phyloP scores from a whole-genome alignment of 2,329 filamentous ascomycete species.

The Pseudogymnoascus sp. region DNA sequence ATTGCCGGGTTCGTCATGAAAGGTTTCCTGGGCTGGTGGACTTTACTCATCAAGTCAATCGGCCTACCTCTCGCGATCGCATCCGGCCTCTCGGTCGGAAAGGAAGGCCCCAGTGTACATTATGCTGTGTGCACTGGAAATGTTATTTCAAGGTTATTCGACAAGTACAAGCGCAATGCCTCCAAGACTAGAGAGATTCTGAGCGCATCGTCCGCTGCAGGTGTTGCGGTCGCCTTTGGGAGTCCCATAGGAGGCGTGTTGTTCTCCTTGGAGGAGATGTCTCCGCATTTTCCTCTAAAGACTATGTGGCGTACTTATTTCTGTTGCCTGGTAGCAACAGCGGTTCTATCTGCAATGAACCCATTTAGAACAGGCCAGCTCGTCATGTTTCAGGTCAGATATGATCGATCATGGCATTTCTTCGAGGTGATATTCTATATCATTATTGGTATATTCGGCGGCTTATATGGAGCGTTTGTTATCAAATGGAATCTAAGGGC shows the following conservation, averaged over 20 bases:
- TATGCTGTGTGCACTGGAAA: conserved; percentile 97
- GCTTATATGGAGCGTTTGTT: conserved; percentile 89
- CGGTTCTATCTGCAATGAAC: conserved; percentile 90
- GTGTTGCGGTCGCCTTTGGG: conserved; percentile 92
- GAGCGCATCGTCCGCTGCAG: conserved; percentile 87
- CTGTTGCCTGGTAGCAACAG: conserved; percentile 89
- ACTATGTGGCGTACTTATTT: conserved; percentile 98
- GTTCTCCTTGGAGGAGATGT: conserved; percentile 97
- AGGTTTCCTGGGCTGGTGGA: conserved; percentile 87
- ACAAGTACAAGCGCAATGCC: conserved; percentile 84
- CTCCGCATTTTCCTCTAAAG: conserved; percentile 89
- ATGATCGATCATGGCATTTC: conserved; percentile 95
- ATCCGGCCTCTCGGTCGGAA: conserved; percentile 88
- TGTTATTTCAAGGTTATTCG: conserved; percentile 86
- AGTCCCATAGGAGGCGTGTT: conserved; percentile 94
- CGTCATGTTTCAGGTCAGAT: conserved; percentile 98
- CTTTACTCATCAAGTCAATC: conserved; percentile 87
- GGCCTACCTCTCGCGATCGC: conserved; percentile 86
- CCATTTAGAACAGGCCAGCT: conserved; percentile 94
- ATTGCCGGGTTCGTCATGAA: conserved; percentile 99
- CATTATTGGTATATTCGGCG: conserved; percentile 84
- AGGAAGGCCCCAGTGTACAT: conserved; percentile 97
- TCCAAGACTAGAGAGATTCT: conserved; percentile 93
- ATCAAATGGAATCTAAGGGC: conserved; percentile 95
- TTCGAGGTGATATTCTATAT: conserved; percentile 93